A percentile compares a stretch with the other conserved stretches of the same genome.
phyloP scores from a whole-genome alignment of 73 alveolate genomes.

The Symbiodinium pilosum region DNA sequence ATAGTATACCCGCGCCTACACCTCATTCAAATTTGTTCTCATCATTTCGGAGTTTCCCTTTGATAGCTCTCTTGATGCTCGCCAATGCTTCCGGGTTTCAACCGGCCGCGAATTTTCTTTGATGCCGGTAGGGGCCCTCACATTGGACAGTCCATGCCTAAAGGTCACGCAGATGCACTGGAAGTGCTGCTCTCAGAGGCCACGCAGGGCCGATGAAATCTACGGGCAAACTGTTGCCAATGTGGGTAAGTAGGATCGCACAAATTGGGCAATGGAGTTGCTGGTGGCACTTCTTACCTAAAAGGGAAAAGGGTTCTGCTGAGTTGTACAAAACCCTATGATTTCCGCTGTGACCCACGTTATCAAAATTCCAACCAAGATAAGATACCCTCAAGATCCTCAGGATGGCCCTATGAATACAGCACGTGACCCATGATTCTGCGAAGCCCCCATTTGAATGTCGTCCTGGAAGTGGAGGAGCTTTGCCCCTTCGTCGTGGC shows the following conservation, averaged over 20 bases:
- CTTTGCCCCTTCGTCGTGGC: slow-evolving; percentile 76
- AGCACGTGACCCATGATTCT: no score
- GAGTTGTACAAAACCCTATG: neutral
- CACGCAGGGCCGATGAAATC: neutral
- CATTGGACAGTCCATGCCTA: no score
- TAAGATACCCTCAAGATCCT: neutral
- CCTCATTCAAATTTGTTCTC: no score
- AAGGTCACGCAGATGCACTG: slow-evolving; percentile 36
- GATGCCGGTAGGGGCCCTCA: no score
- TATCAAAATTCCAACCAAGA: no score
- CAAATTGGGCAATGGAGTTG: no score
- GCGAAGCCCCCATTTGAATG: no score
- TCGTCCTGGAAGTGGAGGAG: neutral
- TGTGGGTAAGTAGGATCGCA: no score
- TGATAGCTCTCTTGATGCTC: neutral
- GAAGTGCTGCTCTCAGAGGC: slow-evolving; percentile 58
- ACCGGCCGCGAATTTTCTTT: neutral
- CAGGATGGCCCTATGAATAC: neutral
- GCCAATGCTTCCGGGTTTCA: neutral
- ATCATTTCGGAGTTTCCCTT: no score
- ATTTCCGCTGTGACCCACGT: neutral
- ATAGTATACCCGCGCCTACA: neutral
- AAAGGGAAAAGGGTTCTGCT: no score
- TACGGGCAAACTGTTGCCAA: no score
- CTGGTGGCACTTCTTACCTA: no score